Base-by-base conservation (phyloP, 1,284 basidiomycete genomes). In the Kwoniella shivajii region DNA sequence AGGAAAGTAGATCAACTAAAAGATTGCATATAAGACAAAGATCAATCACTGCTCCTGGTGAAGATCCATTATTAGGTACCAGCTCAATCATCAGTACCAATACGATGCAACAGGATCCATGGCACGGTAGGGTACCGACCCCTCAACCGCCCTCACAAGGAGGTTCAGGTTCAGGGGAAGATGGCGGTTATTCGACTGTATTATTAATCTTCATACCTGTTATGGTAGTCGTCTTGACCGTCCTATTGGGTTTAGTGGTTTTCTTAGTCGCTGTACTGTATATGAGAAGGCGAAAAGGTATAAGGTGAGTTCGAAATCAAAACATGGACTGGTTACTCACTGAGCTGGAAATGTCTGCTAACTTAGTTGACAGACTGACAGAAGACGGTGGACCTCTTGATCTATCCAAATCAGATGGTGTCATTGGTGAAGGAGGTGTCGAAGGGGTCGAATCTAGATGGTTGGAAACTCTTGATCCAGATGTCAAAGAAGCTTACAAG, bases 321-420 rank as follows among this genome's bases (percentile, higher is more conserved):
- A 24, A 5, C 1, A 18, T 34, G 50, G 26, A 22, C 14, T 6
- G 14, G 20, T 41, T 41, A 3, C 37, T 27, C 5, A 24, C 27
- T 50, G 13, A 54, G 47, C 72, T 60, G 43, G 66, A 69, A 13
- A 64, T 65, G 27, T 47, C 65, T 29, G 24, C 20, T 54, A 60
- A 34, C 4, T 24, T 16, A n/a, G n/a, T n/a, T n/a, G n/a, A 69
- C 56, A 74, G 88, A 64, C 84, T 97, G 45, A 83, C 84, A 47
- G 95, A 98, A 80, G 83, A 83, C 62, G 92, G 94, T 69, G 93
- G 95, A 29, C 96, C 96, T 2, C 82, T 95, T 50, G 94, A 99
- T 79, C 86, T 99, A 80, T 89, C 86, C 67, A 84, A 91, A 52
- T 91, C 95, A 65, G 91, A 95, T 59, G 84, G 91, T 56, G 84